Base-by-base conservation (phyloP, 164 flowering plant species). In the Tinospora cordifolia region DNA sequence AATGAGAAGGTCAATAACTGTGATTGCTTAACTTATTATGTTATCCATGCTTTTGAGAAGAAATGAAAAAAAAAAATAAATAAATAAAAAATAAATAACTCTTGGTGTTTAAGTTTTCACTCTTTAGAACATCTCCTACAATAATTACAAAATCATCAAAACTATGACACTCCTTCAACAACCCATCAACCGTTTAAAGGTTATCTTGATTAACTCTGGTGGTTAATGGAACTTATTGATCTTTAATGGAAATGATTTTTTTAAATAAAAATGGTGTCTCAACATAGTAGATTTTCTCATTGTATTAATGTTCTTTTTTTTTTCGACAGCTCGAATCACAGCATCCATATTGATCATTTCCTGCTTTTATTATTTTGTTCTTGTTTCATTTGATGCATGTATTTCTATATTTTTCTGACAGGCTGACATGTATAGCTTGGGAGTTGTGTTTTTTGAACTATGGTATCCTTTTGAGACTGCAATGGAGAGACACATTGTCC, bases 391-490 rank as follows among this genome's bases (percentile, higher is more conserved):
- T 51, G 17, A 51, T 13, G 4, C 0, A 19, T 51, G 4, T 51
- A 9, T 51, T 51, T 51, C 58, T 51, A 19, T 41, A 10, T 22
- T 46, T 71, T 69, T 22, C n/a, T 73, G 76, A 14, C 84, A 94
- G 98, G 97, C 86, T 73, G 99, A 94, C 77, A 94, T 92, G 97
- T 94, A 92, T 72, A 92, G 99, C 78, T 77, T 92, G 74, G 99
- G 97, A 63, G 79, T 94, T 74, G 95, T 94, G 13, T 90, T 94
- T 74, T 89, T 94, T 82, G 97, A 94, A 79, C 87, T 92, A 36
- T 94, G 99, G 97, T 88, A 88, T 68, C 99, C 98, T 46, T 92
- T 94, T 77, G 87, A 82, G 44, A 94, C 97, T 17, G 89, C 89
- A 69, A 92, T 92, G 99, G 99, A 94, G 80, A 87, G 97, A 73